A percentile compares a stretch with the other conserved stretches of the same genome.
phyloP scores from a whole-genome alignment of 2,329 filamentous ascomycete species.

The Aspergillus floridensis region DNA sequence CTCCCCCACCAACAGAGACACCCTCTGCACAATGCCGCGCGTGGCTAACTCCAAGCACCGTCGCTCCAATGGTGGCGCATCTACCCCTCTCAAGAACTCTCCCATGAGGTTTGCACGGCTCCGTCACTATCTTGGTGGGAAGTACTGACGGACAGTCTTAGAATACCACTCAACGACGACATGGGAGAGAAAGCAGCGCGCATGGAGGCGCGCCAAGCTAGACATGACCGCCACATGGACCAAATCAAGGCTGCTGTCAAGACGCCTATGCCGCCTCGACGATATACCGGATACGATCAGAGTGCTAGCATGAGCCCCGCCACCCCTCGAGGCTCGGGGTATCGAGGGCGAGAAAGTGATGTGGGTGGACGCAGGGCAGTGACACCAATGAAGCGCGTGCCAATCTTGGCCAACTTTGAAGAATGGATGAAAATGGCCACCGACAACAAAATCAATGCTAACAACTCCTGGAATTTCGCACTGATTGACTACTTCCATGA shows the following conservation, averaged over 20 bases:
- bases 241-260: constrained; percentile 75
- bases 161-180: constrained; percentile 96
- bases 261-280: constrained; percentile 42
- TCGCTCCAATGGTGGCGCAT: constrained; percentile 46
- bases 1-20: background rate
- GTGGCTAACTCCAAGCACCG: constrained; percentile 50
- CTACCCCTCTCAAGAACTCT: constrained; percentile 53
- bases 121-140: background rate
- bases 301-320: constrained; percentile 46
- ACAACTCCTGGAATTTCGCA: constrained; percentile 99
- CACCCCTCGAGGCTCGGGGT: constrained; percentile 46
- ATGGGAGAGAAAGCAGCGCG: constrained; percentile 85
- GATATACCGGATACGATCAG: constrained; percentile 36
- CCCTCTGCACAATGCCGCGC: constrained; percentile 52
- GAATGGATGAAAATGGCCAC: constrained; percentile 99
- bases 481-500: constrained; percentile 99
- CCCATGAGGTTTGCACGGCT: constrained; percentile 47
- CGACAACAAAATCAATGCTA: constrained; percentile 97
- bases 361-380: constrained; percentile 68
- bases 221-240: constrained; percentile 88
- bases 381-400: constrained; percentile 93
- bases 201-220: constrained; percentile 79
- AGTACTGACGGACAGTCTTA: constrained; percentile 38
- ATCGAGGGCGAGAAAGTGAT: constrained; percentile 43
- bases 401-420: constrained; percentile 95